Conservation (phyloP, 2,329 filamentous ascomycete genomes). For the Penicillium sp. region DNA sequence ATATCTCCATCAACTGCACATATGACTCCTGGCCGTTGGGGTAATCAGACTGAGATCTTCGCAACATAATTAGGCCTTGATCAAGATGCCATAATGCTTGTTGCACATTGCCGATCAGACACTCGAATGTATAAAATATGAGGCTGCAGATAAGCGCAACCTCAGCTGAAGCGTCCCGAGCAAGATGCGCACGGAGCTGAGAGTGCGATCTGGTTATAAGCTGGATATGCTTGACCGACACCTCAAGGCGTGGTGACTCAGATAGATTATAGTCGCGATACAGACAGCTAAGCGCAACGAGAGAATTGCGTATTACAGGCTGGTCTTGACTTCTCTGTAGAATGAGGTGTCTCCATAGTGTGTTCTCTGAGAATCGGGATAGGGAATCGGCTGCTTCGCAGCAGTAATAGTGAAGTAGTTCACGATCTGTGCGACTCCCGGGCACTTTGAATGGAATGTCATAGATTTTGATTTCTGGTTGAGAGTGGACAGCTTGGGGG, state of each 20-base stretch:
- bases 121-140: conserved; percentile 28
- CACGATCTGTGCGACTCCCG: conserved; percentile 23
- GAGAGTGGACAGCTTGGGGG: neutral
- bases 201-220: conserved; percentile 25
- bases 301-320: conserved; percentile 22
- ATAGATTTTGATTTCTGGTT: conserved; percentile 14
- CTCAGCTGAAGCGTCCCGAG: conserved; percentile 16
- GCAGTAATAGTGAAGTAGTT: conserved; percentile 26
- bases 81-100: conserved; percentile 27
- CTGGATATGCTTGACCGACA: conserved; percentile 5
- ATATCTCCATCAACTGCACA: conserved; percentile 5
- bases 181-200: conserved; percentile 25
- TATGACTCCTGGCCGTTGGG: conserved; percentile 3
- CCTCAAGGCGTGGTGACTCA: neutral
- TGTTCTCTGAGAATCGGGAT: conserved; percentile 19
- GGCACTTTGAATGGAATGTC: conserved; percentile 27
- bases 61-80: conserved; percentile 22
- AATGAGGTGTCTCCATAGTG: conserved; percentile 20
- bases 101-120: conserved; percentile 20
- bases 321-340: conserved; percentile 23
- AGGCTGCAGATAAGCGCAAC: conserved; percentile 27
- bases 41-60: conserved; percentile 8
- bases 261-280: conserved; percentile 16
- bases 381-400: conserved; percentile 16
- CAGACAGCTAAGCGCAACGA: conserved; percentile 21